phyloP scores from a whole-genome alignment of 2,329 filamentous ascomycete genomes.

The Xylaria polymorpha region DNA sequence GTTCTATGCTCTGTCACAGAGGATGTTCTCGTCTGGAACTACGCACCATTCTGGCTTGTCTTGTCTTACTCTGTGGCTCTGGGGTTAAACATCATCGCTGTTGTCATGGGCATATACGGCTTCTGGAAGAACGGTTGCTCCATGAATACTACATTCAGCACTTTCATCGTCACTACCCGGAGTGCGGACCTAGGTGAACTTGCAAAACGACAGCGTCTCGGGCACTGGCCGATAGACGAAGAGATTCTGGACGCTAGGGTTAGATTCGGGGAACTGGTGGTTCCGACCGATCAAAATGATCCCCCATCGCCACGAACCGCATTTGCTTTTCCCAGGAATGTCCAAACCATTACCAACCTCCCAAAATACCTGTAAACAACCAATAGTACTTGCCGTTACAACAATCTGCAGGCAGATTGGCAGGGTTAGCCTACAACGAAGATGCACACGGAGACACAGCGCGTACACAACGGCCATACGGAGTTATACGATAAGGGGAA shows the following conservation, averaged over 20 bases:
- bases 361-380: background rate
- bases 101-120: background rate
- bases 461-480: no score
- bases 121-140: background rate
- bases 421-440: no score
- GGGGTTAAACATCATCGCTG: background rate
- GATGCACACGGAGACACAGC: no score
- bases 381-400: background rate
- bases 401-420: no score
- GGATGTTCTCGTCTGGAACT: slow-evolving; percentile 1
- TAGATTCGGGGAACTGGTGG: background rate
- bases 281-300: background rate
- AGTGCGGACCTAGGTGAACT: background rate
- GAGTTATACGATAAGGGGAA: no score
- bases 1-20: background rate
- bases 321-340: background rate
- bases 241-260: background rate
- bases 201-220: background rate
- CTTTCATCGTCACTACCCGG: slow-evolving; percentile 1
- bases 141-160: slow-evolving; percentile 8
- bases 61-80: background rate
- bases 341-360: background rate
- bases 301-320: background rate
- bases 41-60: background rate
- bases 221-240: background rate